phyloP scores from a whole-genome alignment of 495 filamentous ascomycete genomes.

The Penicillium canariense region DNA sequence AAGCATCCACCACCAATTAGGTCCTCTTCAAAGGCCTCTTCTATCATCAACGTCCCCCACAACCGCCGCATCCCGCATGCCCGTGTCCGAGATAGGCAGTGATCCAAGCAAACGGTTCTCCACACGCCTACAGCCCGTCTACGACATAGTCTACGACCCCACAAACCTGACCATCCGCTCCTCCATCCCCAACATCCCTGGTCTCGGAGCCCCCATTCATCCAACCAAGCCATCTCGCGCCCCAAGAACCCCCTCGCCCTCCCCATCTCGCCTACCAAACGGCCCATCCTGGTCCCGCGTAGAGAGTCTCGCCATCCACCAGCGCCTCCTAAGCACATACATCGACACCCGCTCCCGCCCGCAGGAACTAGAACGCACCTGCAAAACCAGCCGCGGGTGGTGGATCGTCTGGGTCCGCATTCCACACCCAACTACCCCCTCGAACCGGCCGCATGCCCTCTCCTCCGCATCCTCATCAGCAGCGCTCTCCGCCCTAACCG shows the following conservation, averaged over 20 bases:
- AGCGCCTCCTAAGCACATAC: conserved; percentile 76
- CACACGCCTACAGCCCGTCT: conserved; percentile 53
- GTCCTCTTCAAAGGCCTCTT: conserved; percentile 71
- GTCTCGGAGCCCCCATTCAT: conserved; percentile 36
- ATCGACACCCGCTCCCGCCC: conserved; percentile 55
- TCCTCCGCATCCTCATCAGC: conserved; percentile 20
- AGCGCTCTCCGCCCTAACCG: conserved; percentile 18
- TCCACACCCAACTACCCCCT: conserved; percentile 33
- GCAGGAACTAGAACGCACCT: conserved; percentile 76
- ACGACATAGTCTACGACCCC: conserved; percentile 86
- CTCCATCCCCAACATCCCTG: conserved; percentile 88
- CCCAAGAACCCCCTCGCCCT: conserved; percentile 61
- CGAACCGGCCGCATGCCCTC: conserved; percentile 13
- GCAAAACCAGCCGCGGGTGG: conserved; percentile 89
- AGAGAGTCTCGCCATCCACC: conserved; percentile 90
- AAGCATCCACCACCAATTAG: conserved; percentile 76
- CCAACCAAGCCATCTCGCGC: conserved; percentile 17
- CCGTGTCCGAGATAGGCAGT: conserved; percentile 24
- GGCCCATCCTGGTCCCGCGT: conserved; percentile 62
- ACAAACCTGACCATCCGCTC: conserved; percentile 71
- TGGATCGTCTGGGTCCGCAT: conserved; percentile 94
- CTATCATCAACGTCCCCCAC: conserved; percentile 60
- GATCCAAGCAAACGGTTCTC: conserved; percentile 30
- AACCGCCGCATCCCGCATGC: conserved; percentile 50
- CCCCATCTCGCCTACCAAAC: conserved; percentile 57